Evolutionary conservation across 1,284 basidiomycete genomes (phyloP), one percentile per base, ranked within the genome.

Genomic region (Sphaerobolus stellatus): DNA sequence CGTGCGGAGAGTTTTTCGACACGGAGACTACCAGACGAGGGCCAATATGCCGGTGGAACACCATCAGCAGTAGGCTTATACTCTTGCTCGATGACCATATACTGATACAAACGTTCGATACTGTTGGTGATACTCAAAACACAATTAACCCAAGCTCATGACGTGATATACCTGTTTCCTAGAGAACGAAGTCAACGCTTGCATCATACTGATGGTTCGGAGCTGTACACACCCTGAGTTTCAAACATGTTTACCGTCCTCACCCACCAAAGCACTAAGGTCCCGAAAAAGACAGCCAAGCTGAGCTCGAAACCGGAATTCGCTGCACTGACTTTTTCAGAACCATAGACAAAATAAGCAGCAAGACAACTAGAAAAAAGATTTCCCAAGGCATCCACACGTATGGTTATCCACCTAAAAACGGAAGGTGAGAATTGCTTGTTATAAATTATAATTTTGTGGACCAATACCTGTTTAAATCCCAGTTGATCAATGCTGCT

Each of bases 11-110:
- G 47, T 30, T 60, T 64, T 29, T 75, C 66, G 2, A 76, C 66
- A 7, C 66, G 57, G 47, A 76, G 65, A 22, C 64, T 62, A 4
- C 75, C 75, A 0, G 71, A 73, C 0, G 73, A 65, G 0, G 75
- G 75, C 75, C 75, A 77, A 22, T 72, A 66, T 0, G 74, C 74
- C 4, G 75, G 71, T 4, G 75, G 74, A 49, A 68, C 64, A 28
- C 68, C 69, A 13, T 52, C 40, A 1, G 60, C 56, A 1, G 62
- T 59, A 11, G 58, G 59, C 14, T 56, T 50, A 2, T 70, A 70
- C 59, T 77, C 75, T 57, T 73, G 71, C 33, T 71, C 71, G 57
- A 76, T 75, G 24, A 67, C 59, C n/a, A 75, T 58, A 61, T 75
- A 76, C 51, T 74, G 70, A 47, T 74, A 67, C 46, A 77, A 68